These are phyloP conservation scores for Heterobasidion parviporum DNA, from an alignment of 1,284 basidiomycete species.

Conservation along the genomic window DNA sequence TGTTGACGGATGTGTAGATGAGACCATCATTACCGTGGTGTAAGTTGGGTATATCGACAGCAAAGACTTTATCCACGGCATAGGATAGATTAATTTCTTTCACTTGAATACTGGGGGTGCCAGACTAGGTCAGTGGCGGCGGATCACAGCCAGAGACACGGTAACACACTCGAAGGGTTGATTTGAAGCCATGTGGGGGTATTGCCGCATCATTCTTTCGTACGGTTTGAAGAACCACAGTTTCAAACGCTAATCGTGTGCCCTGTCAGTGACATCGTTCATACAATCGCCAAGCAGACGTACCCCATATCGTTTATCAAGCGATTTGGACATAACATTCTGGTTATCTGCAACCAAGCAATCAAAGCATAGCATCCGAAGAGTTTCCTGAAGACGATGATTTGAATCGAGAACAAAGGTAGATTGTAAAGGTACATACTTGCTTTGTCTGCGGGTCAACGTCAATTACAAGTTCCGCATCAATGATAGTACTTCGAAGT, in stretches of 20 bases:
- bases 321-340: slow-evolving; percentile 77
- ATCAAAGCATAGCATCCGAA: slow-evolving; percentile 89
- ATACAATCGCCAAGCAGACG: neutral
- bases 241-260: slow-evolving; percentile 58
- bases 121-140: slow-evolving; percentile 4
- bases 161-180: slow-evolving; percentile 78
- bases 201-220: slow-evolving; percentile 57
- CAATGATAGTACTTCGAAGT: slow-evolving; percentile 77
- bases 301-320: slow-evolving; percentile 90
- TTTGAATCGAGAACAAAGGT: neutral
- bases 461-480: slow-evolving; percentile 94
- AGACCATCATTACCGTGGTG: slow-evolving; percentile 95
- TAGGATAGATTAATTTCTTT: slow-evolving; percentile 92
- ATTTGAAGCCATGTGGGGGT: slow-evolving; percentile 54
- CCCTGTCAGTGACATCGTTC: slow-evolving; percentile 5
- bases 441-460: slow-evolving; percentile 65
- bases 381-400: slow-evolving; percentile 46
- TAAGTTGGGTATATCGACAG: slow-evolving; percentile 77
- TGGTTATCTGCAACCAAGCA: slow-evolving; percentile 83
- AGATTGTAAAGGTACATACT: slow-evolving; percentile 30
- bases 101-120: slow-evolving; percentile 59
- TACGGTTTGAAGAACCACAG: slow-evolving; percentile 83
- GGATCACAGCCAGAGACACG: neutral
- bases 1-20: slow-evolving; percentile 90
- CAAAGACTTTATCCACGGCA: slow-evolving; percentile 79